Percentiles rank a stretch among this genome's conserved stretches.
These are phyloP conservation scores for Neofusicoccum ribis DNA, from an alignment of 2,329 filamentous ascomycete genomes.

Conservation along the genomic window DNA sequence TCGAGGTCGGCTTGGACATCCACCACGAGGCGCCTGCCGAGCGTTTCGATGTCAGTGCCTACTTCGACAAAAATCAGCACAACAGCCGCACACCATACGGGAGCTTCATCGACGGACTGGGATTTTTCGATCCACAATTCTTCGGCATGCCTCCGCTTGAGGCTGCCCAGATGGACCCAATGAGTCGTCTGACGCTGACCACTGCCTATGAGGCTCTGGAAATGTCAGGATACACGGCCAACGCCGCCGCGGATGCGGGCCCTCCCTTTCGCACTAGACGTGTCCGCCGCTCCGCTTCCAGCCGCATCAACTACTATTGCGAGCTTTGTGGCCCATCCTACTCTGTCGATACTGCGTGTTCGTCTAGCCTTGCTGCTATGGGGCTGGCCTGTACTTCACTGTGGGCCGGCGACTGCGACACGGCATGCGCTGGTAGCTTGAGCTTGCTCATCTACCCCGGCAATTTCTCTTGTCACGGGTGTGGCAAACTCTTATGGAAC, in stretches of 20 bases:
- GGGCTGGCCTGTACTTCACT: slow-evolving; percentile 28
- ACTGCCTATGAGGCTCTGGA: slow-evolving; percentile 28
- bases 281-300: slow-evolving; percentile 53
- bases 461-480: slow-evolving; percentile 44
- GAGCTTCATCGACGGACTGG: slow-evolving; percentile 29
- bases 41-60: slow-evolving; percentile 70
- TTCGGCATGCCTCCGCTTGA: slow-evolving; percentile 28
- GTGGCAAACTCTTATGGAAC: slow-evolving; percentile 28
- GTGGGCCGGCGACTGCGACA: slow-evolving; percentile 25
- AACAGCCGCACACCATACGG: slow-evolving; percentile 26
- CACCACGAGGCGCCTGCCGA: slow-evolving; percentile 67
- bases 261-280: slow-evolving; percentile 58
- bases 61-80: slow-evolving; percentile 42
- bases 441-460: slow-evolving; percentile 31
- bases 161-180: slow-evolving; percentile 24
- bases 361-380: slow-evolving; percentile 27
- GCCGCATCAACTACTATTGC: slow-evolving; percentile 46
- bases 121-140: slow-evolving; percentile 24
- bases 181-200: slow-evolving; percentile 22
- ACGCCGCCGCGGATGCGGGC: slow-evolving; percentile 40
- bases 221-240: slow-evolving; percentile 25
- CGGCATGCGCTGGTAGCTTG: slow-evolving; percentile 28
- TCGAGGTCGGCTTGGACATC: slow-evolving; percentile 73
- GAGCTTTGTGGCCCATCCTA: slow-evolving; percentile 27
- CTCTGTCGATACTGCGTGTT: slow-evolving; percentile 27